Conservation (phyloP, 441 rosid genomes). For the Daphne laureola region DNA sequence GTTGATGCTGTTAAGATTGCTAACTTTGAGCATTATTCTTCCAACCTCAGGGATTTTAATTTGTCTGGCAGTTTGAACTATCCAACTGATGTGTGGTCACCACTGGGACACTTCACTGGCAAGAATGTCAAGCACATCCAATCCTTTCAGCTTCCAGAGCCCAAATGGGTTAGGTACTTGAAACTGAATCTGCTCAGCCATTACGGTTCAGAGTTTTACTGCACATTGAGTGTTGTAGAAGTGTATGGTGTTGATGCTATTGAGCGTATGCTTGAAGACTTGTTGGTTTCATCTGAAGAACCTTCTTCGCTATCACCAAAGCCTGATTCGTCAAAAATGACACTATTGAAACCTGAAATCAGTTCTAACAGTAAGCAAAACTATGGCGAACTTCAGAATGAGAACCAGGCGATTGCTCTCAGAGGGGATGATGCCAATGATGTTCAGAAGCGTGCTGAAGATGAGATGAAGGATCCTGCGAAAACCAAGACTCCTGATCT, state of each 20-base stretch:
- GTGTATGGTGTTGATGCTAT: constrained; percentile 84
- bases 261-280: constrained; percentile 86
- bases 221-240: constrained; percentile 76
- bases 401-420: constrained; percentile 13
- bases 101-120: constrained; percentile 52
- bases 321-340: constrained; percentile 22
- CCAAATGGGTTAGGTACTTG: constrained; percentile 86
- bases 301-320: constrained; percentile 21
- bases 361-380: constrained; percentile 20
- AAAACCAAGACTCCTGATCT: constrained; percentile 38
- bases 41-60: constrained; percentile 68
- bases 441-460: constrained; percentile 25
- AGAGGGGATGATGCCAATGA: constrained; percentile 22
- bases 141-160: constrained; percentile 58
- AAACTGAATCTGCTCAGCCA: constrained; percentile 61
- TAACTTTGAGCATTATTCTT: constrained; percentile 80
- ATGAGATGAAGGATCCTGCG: constrained; percentile 19
- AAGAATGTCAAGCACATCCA: constrained; percentile 70
- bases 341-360: constrained; percentile 23
- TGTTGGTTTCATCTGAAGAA: constrained; percentile 46
- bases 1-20: constrained; percentile 79
- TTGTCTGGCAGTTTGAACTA: constrained; percentile 66
- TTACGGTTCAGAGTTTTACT: constrained; percentile 82
- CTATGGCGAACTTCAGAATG: constrained; percentile 18
- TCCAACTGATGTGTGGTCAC: constrained; percentile 59